phyloP scores from a whole-genome alignment of 306 rosid genomes.

The Astragalus membranaceus region DNA sequence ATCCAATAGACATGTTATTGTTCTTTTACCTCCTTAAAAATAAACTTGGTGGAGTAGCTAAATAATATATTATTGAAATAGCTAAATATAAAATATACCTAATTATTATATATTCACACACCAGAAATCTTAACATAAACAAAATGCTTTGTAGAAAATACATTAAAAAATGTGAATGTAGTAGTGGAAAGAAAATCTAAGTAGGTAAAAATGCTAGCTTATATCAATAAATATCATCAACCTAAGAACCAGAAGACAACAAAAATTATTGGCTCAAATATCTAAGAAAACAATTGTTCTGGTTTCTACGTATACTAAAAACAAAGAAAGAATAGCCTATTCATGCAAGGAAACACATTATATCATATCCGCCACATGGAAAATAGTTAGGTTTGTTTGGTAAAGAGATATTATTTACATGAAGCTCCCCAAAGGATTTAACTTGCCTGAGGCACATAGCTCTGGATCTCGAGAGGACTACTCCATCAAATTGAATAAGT shows the following conservation, averaged over 20 bases:
- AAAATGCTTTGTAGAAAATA: background rate
- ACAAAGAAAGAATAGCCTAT: constrained; percentile 1
- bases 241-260: constrained; percentile 6
- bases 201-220: background rate
- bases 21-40: too few relatives aligned
- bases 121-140: background rate
- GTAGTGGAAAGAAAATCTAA: background rate
- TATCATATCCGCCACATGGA: background rate
- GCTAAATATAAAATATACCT: too few relatives aligned
- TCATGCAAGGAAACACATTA: background rate
- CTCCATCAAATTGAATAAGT: too few relatives aligned
- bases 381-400: background rate
- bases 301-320: background rate
- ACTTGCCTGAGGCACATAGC: too few relatives aligned
- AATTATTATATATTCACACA: too few relatives aligned
- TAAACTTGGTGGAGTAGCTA: too few relatives aligned
- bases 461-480: too few relatives aligned
- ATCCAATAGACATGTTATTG: too few relatives aligned
- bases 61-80: too few relatives aligned
- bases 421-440: too few relatives aligned
- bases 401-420: background rate
- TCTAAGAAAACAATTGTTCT: too few relatives aligned
- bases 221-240: background rate
- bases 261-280: background rate
- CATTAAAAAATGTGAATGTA: background rate